Evolutionary conservation across 164 flowering plant species (phyloP), one percentile per base, ranked within the genome.

Genomic region (Vitis cinerea): DNA sequence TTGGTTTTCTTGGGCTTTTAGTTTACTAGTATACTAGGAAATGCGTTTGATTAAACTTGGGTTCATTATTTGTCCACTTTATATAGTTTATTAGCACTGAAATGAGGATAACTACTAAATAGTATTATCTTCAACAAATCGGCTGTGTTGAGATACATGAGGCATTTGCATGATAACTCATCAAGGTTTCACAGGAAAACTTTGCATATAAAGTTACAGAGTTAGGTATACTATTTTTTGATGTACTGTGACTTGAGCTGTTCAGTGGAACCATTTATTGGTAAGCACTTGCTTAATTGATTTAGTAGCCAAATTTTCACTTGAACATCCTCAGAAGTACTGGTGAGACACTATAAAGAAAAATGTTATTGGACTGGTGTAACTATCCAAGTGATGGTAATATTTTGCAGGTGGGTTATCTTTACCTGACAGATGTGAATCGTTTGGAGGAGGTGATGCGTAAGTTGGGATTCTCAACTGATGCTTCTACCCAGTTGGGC

Each of bases 371-470:
- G 50, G 44, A 54, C 59, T 61, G 19, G 14, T 30, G 47, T 59
- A 15, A 48, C 4, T 29, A 12, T 71, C 37, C n/a, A 13, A 0
- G 59, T 29, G 7, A 37, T 44, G 12, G 8, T 72, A 1, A 10
- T 31, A 4, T 71, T 64, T 65, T 86, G 79, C 70, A 91, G 98
- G 75, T 94, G 76, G 98, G 97, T 64, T 86, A 84, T 78, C 86
- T 91, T 23, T 94, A 91, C 81, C 84, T 94, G 71, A 91, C 90
- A 50, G 78, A 94, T 70, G 75, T 57, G 50, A 79, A 84, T 12
- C 88, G 98, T 27, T 72, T 94, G 79, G 94, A 94, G 29, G 88
- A 88, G 59, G 49, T 91, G 70, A 94, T 94, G 97, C 65, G 48
- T 27, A 90, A 83, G 70, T 69, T 94, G 66, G 97, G 98, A 67